A percentile compares a stretch with the other conserved stretches of the same genome.
phyloP scores from a whole-genome alignment of 2,329 filamentous ascomycete genomes.

The Sphaerulina vaccinii region DNA sequence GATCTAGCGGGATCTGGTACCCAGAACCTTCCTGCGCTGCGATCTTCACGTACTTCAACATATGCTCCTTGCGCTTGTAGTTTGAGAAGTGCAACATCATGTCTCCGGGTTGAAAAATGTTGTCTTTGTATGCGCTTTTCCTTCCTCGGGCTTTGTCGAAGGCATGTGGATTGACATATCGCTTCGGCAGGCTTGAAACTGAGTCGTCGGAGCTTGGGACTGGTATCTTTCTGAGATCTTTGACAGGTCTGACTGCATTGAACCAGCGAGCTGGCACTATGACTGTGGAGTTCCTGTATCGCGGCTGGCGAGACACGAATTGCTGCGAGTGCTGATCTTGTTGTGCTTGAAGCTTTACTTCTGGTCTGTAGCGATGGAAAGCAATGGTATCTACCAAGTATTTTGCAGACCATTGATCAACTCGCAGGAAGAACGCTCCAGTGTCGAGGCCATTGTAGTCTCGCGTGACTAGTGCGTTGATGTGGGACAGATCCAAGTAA shows the following conservation, averaged over 20 bases:
- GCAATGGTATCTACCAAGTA: slow-evolving; percentile 10
- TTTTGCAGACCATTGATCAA: slow-evolving; percentile 17
- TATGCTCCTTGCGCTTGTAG: slow-evolving; percentile 23
- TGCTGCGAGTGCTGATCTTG: slow-evolving; percentile 9
- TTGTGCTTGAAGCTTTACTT: slow-evolving; percentile 7
- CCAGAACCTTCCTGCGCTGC: slow-evolving; percentile 12
- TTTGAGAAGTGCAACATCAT: slow-evolving; percentile 28
- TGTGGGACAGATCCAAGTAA: slow-evolving; percentile 22
- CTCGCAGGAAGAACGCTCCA: slow-evolving; percentile 36
- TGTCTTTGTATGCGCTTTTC: slow-evolving; percentile 10
- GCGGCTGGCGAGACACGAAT: not conserved
- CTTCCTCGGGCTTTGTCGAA: too few species aligned
- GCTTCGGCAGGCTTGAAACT: too few species aligned
- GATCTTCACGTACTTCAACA: slow-evolving; percentile 25
- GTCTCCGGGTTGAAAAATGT: slow-evolving; percentile 18
- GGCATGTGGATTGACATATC: too few species aligned
- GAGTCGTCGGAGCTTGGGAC: too few species aligned
- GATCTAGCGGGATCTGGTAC: slow-evolving; percentile 19
- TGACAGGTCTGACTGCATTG: slow-evolving; percentile 24
- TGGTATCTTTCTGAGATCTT: slow-evolving; percentile 25
- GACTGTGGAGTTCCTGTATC: slow-evolving; percentile 5
- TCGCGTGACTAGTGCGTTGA: slow-evolving; percentile 32
- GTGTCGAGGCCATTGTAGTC: slow-evolving; percentile 34
- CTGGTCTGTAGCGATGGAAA: slow-evolving; percentile 1
- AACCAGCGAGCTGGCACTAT: slow-evolving; percentile 28